Conservation (phyloP, 495 filamentous ascomycete species). For the Lasiosphaeriaceae sp. region DNA sequence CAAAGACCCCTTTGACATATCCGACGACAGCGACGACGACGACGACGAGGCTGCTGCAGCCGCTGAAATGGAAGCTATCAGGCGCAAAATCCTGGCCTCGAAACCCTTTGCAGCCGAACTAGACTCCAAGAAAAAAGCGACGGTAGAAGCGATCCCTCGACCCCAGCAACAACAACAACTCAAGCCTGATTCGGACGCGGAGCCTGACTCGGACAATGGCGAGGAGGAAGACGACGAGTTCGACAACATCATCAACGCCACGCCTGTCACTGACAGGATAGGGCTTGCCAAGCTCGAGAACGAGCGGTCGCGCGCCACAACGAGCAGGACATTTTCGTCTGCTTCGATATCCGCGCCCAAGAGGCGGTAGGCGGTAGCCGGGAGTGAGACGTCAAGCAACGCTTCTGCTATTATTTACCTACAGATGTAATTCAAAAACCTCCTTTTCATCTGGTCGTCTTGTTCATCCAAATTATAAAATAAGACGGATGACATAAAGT, state of each 20-base stretch:
- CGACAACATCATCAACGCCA: constrained; percentile 88
- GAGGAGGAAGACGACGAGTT: constrained; percentile 61
- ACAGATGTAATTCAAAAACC: too few species aligned
- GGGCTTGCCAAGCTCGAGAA: constrained; percentile 51
- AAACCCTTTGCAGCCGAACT: constrained; percentile 71
- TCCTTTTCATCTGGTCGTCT: too few species aligned
- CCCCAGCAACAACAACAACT: constrained; percentile 41
- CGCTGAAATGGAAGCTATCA: constrained; percentile 87
- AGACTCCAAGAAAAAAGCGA: constrained; percentile 48
- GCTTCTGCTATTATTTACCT: too few species aligned
- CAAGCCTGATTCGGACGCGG: constrained; percentile 64
- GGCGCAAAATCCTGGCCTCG: constrained; percentile 76
- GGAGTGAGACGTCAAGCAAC: too few species aligned
- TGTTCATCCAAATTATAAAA: too few species aligned
- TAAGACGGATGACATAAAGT: too few species aligned
- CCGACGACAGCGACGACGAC: constrained; percentile 21
- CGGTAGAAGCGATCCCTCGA: constrained; percentile 54
- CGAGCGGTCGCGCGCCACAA: constrained; percentile 33
- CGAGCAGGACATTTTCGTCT: constrained; percentile 29
- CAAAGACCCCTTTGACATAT: constrained; percentile 68
- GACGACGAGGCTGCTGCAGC: constrained; percentile 63
- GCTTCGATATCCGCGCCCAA: constrained; percentile 26
- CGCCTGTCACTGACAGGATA: constrained; percentile 75
- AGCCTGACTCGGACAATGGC: constrained; percentile 66
- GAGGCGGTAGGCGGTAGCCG: constrained; percentile 22